Evolutionary conservation across 805 yeast species (phyloP).

Genomic region (Lipomyces yamadae): DNA sequence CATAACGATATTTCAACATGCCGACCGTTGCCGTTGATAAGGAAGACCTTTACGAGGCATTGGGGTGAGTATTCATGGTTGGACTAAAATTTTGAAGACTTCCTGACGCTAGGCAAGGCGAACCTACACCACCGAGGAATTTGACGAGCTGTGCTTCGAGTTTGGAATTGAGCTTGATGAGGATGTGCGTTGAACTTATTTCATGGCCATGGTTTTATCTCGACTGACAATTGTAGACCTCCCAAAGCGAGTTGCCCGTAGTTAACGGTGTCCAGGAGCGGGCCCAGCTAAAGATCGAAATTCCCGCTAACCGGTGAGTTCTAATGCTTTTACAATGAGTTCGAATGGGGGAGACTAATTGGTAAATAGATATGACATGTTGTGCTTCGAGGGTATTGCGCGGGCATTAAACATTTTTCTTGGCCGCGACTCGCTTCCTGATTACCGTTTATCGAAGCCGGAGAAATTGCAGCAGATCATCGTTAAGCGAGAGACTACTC

Average conservation of each 20-base stretch:
- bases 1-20: slow-evolving; percentile 56
- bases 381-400: slow-evolving; percentile 97
- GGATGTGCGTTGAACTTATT: slow-evolving; percentile 52
- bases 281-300: slow-evolving; percentile 95
- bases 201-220: background rate
- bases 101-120: slow-evolving; percentile 42
- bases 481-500: slow-evolving; percentile 69
- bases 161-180: slow-evolving; percentile 98
- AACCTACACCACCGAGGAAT: slow-evolving; percentile 79
- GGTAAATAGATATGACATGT: slow-evolving; percentile 72
- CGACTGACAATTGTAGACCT: slow-evolving; percentile 25
- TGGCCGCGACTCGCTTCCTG: slow-evolving; percentile 69
- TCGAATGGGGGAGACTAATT: background rate
- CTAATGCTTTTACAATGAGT: no score
- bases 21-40: slow-evolving; percentile 97
- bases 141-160: slow-evolving; percentile 96
- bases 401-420: slow-evolving; percentile 91
- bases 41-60: slow-evolving; percentile 81
- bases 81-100: slow-evolving; percentile 5
- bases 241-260: slow-evolving; percentile 48
- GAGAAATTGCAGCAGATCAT: slow-evolving; percentile 67
- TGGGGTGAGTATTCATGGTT: slow-evolving; percentile 52
- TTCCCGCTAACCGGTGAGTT: slow-evolving; percentile 85
- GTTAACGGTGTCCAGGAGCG: slow-evolving; percentile 57
- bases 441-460: slow-evolving; percentile 64